phyloP scores from a whole-genome alignment of 768 basidiomycete species.

The Pisolithus sp. region DNA sequence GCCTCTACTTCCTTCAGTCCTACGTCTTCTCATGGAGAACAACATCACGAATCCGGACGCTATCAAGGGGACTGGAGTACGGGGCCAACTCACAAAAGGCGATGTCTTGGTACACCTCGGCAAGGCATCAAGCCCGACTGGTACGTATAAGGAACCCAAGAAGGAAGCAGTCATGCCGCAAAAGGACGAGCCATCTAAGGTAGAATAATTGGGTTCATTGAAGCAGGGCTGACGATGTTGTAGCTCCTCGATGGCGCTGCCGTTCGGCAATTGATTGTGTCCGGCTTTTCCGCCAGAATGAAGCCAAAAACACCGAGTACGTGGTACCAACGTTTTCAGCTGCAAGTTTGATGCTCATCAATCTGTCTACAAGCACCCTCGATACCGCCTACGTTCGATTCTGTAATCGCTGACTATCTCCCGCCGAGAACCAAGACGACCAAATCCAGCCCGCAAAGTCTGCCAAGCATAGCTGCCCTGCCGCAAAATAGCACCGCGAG shows the following conservation, averaged over 20 bases:
- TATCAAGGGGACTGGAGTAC: slow-evolving; percentile 83
- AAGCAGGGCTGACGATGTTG: not conserved
- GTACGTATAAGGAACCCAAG: slow-evolving; percentile 56
- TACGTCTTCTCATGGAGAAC: slow-evolving; percentile 62
- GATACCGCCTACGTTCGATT: slow-evolving; percentile 56
- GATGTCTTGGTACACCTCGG: slow-evolving; percentile 87
- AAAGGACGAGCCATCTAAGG: slow-evolving; percentile 37
- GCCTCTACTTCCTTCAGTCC: slow-evolving; percentile 86
- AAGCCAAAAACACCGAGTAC: slow-evolving; percentile 44
- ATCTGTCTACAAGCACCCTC: slow-evolving; percentile 30
- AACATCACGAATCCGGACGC: slow-evolving; percentile 49
- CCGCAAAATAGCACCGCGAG: slow-evolving; percentile 25
- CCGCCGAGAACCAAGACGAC: slow-evolving; percentile 31
- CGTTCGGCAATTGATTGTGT: slow-evolving; percentile 60
- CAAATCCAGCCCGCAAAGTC: slow-evolving; percentile 1
- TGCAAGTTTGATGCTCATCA: slow-evolving; percentile 4
- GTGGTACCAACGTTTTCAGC: slow-evolving; percentile 6
- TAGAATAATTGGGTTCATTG: slow-evolving; percentile 12
- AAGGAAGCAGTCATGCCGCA: slow-evolving; percentile 16
- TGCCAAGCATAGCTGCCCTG: slow-evolving; percentile 3
- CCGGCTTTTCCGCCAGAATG: slow-evolving; percentile 48
- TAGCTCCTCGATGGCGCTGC: slow-evolving; percentile 58
- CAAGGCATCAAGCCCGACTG: slow-evolving; percentile 69
- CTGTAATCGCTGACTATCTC: slow-evolving; percentile 68
- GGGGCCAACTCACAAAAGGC: slow-evolving; percentile 95